Percentiles rank a stretch among this genome's conserved stretches.
Conservation (phyloP, 805 yeast species). For the Starmerella cellae region DNA sequence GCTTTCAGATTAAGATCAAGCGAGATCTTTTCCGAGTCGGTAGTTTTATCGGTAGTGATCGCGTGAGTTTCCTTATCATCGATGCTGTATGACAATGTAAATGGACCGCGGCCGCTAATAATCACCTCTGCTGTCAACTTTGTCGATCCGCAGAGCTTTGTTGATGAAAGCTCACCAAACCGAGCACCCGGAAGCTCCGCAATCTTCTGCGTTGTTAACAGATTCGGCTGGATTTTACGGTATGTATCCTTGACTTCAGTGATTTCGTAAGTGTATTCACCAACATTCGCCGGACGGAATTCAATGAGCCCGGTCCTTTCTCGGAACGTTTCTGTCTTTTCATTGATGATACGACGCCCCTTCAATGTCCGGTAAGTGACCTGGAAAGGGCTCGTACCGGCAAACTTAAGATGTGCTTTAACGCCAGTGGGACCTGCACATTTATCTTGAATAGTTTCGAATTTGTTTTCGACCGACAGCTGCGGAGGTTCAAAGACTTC, state of each 20-base stretch:
- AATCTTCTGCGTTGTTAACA: slow-evolving; percentile 25
- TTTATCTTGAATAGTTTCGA: slow-evolving; percentile 56
- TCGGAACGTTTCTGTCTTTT: slow-evolving; percentile 3
- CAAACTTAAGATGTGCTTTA: slow-evolving; percentile 47
- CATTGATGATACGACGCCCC: slow-evolving; percentile 24
- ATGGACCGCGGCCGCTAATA: slow-evolving; percentile 73
- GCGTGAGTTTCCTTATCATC: slow-evolving; percentile 10
- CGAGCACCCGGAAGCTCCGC: slow-evolving; percentile 32
- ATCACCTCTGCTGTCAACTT: slow-evolving; percentile 36
- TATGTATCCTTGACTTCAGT: slow-evolving; percentile 43
- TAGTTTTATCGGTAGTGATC: slow-evolving; percentile 8
- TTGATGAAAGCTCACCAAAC: slow-evolving; percentile 19
- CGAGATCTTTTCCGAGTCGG: slow-evolving; percentile 29
- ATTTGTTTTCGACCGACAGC: slow-evolving; percentile 35
- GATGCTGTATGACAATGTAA: slow-evolving; percentile 53
- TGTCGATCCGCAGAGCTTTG: slow-evolving; percentile 10
- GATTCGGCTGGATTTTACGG: slow-evolving; percentile 24
- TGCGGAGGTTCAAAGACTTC: slow-evolving; percentile 46
- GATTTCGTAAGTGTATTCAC: slow-evolving; percentile 66
- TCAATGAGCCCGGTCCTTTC: slow-evolving; percentile 33
- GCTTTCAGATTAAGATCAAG: slow-evolving; percentile 31
- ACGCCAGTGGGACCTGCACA: slow-evolving; percentile 92
- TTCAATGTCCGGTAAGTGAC: slow-evolving; percentile 44
- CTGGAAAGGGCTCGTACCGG: slow-evolving; percentile 72
- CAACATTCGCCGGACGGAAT: slow-evolving; percentile 69